Evolutionary conservation across 768 basidiomycete species (phyloP).

Genomic region (Crucibulum laeve): DNA sequence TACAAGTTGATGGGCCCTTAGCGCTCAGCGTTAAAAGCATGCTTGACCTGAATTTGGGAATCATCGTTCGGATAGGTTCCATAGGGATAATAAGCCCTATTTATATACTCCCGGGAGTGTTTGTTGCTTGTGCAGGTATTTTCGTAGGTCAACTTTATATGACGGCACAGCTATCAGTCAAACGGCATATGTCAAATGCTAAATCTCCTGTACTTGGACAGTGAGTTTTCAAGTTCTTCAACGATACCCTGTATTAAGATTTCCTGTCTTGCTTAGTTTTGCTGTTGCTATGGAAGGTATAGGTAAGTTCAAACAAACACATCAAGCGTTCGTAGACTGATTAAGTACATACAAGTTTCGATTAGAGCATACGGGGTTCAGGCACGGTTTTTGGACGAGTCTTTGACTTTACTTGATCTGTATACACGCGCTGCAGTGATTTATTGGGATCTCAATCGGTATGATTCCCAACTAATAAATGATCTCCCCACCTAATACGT

Average conservation of each 20-base stretch:
- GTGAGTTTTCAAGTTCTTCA: background rate
- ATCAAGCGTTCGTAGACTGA: background rate
- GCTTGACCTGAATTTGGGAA: conserved; percentile 16
- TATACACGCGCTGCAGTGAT: conserved; percentile 42
- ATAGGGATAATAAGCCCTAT: conserved; percentile 32
- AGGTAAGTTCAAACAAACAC: conserved; percentile 15
- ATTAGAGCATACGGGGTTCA: conserved; percentile 69
- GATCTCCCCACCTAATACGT: background rate
- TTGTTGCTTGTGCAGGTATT: conserved; percentile 32
- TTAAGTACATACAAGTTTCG: conserved; percentile 27
- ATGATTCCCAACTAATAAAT: too few relatives aligned
- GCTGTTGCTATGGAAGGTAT: conserved; percentile 40
- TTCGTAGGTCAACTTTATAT: conserved; percentile 32
- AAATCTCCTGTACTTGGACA: conserved; percentile 35
- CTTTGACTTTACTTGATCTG: conserved; percentile 48
- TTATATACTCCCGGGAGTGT: conserved; percentile 35
- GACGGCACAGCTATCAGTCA: conserved; percentile 31
- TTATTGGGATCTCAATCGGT: conserved; percentile 49
- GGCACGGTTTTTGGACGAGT: conserved; percentile 40
- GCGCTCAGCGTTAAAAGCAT: conserved; percentile 19
- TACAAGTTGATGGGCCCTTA: conserved; percentile 37
- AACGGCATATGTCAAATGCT: conserved; percentile 27
- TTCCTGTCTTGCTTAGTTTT: conserved; percentile 10
- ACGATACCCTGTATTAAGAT: background rate
- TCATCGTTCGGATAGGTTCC: conserved; percentile 32